phyloP scores from a whole-genome alignment of 108 stramenopile species.

The Cyclotella kingstonii region DNA sequence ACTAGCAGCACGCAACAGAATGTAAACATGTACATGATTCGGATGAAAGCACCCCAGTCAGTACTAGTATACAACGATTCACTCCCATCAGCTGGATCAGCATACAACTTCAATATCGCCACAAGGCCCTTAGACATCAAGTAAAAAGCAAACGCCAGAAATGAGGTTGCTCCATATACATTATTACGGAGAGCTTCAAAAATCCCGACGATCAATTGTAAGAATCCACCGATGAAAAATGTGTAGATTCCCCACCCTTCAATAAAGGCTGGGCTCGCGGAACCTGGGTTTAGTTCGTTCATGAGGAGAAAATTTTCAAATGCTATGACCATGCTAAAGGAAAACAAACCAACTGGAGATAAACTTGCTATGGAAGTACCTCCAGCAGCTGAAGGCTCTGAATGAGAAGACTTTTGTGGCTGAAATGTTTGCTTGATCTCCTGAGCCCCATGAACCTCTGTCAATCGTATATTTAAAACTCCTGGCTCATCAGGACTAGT shows the following conservation, averaged over 20 bases:
- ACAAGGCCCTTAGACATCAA: slow-evolving; percentile 34
- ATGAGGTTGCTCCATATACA: slow-evolving; percentile 45
- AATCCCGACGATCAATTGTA: slow-evolving; percentile 34
- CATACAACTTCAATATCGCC: slow-evolving; percentile 21
- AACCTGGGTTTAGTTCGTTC: slow-evolving; percentile 7
- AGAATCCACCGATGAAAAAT: slow-evolving; percentile 35
- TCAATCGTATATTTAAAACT: slow-evolving; percentile 40
- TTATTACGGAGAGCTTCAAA: slow-evolving; percentile 45
- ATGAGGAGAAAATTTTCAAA: slow-evolving; percentile 23
- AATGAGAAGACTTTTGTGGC: neutral
- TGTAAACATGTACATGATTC: slow-evolving; percentile 19
- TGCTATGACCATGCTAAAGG: slow-evolving; percentile 31
- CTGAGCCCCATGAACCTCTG: slow-evolving; percentile 12
- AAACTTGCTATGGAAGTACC: slow-evolving; percentile 17
- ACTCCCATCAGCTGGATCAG: slow-evolving; percentile 6
- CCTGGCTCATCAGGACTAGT: slow-evolving; percentile 22
- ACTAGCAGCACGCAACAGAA: slow-evolving; percentile 31
- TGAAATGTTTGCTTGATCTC: neutral
- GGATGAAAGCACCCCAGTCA: slow-evolving; percentile 32
- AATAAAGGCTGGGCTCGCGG: slow-evolving; percentile 20
- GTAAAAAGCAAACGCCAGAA: slow-evolving; percentile 35
- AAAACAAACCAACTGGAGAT: slow-evolving; percentile 31
- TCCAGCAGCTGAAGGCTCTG: neutral
- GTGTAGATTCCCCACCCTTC: slow-evolving; percentile 35
- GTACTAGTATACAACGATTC: slow-evolving; percentile 10